Evolutionary conservation across 352 stramenopile genomes (phyloP), one percentile per base, ranked within the genome.

Genomic region (Discostella stelligera): DNA sequence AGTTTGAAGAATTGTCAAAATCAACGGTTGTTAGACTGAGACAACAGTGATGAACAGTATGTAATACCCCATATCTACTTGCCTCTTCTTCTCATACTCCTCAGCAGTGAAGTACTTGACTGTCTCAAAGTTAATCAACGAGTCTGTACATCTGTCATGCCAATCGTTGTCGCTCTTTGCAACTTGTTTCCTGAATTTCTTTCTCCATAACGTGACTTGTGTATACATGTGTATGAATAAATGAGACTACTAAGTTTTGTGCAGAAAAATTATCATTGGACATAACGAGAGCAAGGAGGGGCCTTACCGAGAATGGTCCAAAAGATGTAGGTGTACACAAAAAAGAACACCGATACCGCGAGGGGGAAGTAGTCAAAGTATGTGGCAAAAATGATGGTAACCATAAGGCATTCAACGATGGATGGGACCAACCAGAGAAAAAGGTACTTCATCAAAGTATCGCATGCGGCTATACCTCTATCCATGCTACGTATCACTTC

Each of bases 21-120:
- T 4, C 46, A 44, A 41, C 7, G 25, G 3, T 10, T 18, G 37
- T 3, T 44, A 10, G 37, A 8, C 11, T n/a, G n/a, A n/a, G n/a
- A 44, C 37, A 14, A 44, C 11, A 44, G 11, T 14, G 11, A 44
- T 11, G 7, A 10, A 44, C 37, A 14, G 11, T 11, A 44, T 2
- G 13, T 14, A 3, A 58, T 16, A 68, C 18, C 14, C 49, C 77
- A 41, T 11, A n/a, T n/a, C n/a, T n/a, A 44, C 68, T 65, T 11
- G 98, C 64, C 94, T 71, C 21, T 96, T 87, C 52, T 95, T 87
- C 66, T 98, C 96, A 71, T 97, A 97, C 10, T 89, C 80, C 79
- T 98, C 96, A 54, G 96, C 97, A 7, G 94, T 96, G 72, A 98
- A 98, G 62, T 98, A 98, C 81, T 99, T 99, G 71, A 99, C 97